Evolutionary conservation across 2,329 filamentous ascomycete genomes (phyloP), one percentile per base, ranked within the genome.

Genomic region (Fulvia fulva): DNA sequence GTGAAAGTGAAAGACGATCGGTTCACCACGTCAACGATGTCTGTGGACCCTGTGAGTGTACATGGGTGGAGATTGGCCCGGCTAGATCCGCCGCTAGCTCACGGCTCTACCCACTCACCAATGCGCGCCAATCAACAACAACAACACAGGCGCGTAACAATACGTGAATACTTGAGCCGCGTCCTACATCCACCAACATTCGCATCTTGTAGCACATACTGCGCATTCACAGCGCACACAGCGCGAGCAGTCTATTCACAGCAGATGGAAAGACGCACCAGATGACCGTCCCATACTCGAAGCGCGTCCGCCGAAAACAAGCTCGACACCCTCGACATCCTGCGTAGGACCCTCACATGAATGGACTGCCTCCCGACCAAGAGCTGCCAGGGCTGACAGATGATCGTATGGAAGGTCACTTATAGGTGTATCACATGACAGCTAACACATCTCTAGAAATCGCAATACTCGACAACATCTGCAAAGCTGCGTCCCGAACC

Each of bases 381-480:
- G 73, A 75, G 65, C 69, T 74, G 50, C 71, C 72, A 58, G 71
- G 73, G 44, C 70, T 78, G 60, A 73, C 65, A 43, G 75, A 77
- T 62, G 65, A 77, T 58, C 75, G 77, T 78, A 67, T 25, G 58
- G 46, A 32, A n/a, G 16, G 16, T 45, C n/a, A 21, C 12, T 4
- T 9, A 32, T 5, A 7, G 11, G 25, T 9, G 1, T 23, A 8
- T n/a, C 23, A 1, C 30, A n/a, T 30, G 37, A 12, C 46, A 25
- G 21, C 26, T 47, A 12, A 34, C 43, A 25, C 11, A 14, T 47
- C 12, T 1, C 41, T 7, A 52, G 92, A 95, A 77, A 89, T 96
- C 72, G 82, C 83, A 61, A 81, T 91, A 61, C 80, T 96, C 58
- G 88, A 91, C 74, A 81, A 88, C 58, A 89, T 96, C 68, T 86